Evolutionary conservation across 2,329 filamentous ascomycete genomes (phyloP).

Genomic region (Aspergillus uvarum): DNA sequence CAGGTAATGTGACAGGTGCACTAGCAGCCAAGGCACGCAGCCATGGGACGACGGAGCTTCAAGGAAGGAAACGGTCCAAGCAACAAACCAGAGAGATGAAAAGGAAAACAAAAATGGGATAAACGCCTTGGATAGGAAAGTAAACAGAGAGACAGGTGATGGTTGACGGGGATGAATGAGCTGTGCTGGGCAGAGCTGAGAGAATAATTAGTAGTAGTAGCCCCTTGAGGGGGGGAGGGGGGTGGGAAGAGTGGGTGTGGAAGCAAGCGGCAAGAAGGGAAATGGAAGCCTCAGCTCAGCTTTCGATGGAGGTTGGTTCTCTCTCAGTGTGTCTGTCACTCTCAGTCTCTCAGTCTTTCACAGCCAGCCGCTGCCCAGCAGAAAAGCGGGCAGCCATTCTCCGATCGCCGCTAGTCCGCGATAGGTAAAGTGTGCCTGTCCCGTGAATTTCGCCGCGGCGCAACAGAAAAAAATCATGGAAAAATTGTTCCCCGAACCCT

Average conservation of each 20-base stretch:
- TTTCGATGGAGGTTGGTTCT: too few relatives aligned
- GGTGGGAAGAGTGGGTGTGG: not conserved
- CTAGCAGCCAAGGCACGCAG: conserved; percentile 7
- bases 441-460: conserved; percentile 24
- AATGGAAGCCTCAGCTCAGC: not conserved
- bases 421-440: conserved; percentile 32
- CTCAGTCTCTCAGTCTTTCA: not conserved
- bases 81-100: not conserved
- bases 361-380: conserved; percentile 6
- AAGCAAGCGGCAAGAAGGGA: not conserved
- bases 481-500: conserved; percentile 33
- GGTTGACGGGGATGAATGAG: not conserved
- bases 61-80: not conserved
- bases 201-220: not conserved
- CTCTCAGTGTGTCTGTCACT: too few relatives aligned
- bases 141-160: not conserved
- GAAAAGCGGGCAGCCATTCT: conserved; percentile 19
- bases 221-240: not conserved
- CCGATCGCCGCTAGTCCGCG: conserved; percentile 35
- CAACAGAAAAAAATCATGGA: conserved; percentile 25
- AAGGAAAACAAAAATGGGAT: not conserved
- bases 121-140: not conserved
- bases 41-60: not conserved
- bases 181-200: not conserved
- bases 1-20: conserved; percentile 13